phyloP scores from a whole-genome alignment of 2,329 filamentous ascomycete genomes.

The Zymoseptoria brevis region DNA sequence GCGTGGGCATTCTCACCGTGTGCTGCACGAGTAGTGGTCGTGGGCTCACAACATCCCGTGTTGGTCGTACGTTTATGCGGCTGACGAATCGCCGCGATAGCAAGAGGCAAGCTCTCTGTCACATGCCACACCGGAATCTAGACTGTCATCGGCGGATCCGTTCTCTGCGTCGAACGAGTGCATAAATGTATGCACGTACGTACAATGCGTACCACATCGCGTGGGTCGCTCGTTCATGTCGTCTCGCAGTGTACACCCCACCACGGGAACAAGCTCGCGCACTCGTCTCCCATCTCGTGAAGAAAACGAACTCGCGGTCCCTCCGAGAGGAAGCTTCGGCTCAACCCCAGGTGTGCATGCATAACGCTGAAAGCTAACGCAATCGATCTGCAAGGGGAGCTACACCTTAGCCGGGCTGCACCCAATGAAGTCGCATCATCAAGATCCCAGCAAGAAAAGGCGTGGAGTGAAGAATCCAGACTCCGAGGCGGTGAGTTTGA shows the following conservation, averaged over 20 bases:
- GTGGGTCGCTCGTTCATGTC: conserved; percentile 4
- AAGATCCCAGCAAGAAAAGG: neutral
- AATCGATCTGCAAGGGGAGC: neutral
- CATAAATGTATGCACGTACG: conserved; percentile 10
- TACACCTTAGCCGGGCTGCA: neutral
- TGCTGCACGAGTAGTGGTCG: neutral
- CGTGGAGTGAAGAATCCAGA: neutral
- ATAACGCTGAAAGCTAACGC: neutral
- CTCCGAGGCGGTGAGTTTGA: neutral
- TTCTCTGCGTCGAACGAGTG: conserved; percentile 13
- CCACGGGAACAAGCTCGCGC: conserved; percentile 3
- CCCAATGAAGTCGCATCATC: neutral
- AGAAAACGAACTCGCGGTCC: conserved; percentile 5
- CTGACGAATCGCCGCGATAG: neutral
- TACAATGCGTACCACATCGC: neutral
- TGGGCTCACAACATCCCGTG: neutral
- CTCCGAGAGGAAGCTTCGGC: conserved; percentile 13
- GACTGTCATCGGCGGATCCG: conserved; percentile 8
- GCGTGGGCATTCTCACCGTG: conserved; percentile 1
- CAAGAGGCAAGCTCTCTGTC: conserved; percentile 1
- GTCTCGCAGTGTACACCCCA: conserved; percentile 13
- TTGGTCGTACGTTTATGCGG: neutral
- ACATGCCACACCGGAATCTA: conserved; percentile 9
- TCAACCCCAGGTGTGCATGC: conserved; percentile 17
- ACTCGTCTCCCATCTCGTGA: conserved; percentile 1